Base-by-base conservation (phyloP, 257 asterid genomes). In the Salvia hispanica region DNA sequence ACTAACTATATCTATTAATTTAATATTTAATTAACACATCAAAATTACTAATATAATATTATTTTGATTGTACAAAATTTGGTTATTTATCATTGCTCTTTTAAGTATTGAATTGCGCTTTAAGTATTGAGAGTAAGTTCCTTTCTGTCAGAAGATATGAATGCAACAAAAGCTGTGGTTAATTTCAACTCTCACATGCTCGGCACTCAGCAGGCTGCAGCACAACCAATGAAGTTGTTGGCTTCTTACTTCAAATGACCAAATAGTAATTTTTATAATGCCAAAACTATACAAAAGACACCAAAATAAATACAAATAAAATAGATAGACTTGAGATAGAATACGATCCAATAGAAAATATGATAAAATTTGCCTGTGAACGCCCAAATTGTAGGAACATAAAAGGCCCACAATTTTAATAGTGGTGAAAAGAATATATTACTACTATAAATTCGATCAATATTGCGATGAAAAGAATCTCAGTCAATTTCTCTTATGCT, bases 111-210 rank as follows among this genome's bases (percentile, higher is more conserved):
- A n/a, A n/a, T n/a, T n/a, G n/a, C n/a, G n/a, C n/a, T n/a, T n/a
- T n/a, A n/a, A n/a, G n/a, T n/a, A n/a, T 39, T 39, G 8, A 39
- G 43, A 6, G 43, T 39, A 47, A 69, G 54, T 4, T 44, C 58
- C 50, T 15, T 28, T 63, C 34, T 53, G 79, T 65, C 72, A 63
- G 74, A 18, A 48, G 67, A 72, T 72, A 67, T 53, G 47, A 46
- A 72, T 52, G 71, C 71, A 70, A 58, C 72, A 31, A 53, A 68
- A 71, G 72, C n/a, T 74, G 75, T 53, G 39, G 62, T 57, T 50
- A 21, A 36, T 21, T 71, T 67, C 73, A 58, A 45, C 25, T 36
- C 64, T 76, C 81, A 79, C 84, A 69, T 76, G 83, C 69, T 1
- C 68, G n/a, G n/a, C n/a, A n/a, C n/a, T n/a, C n/a, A n/a, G n/a